Percentiles rank a stretch among this genome's conserved stretches.
These are phyloP conservation scores for Lasiodiplodia sp. DNA, from an alignment of 2,329 filamentous ascomycete genomes.

Conservation along the genomic window DNA sequence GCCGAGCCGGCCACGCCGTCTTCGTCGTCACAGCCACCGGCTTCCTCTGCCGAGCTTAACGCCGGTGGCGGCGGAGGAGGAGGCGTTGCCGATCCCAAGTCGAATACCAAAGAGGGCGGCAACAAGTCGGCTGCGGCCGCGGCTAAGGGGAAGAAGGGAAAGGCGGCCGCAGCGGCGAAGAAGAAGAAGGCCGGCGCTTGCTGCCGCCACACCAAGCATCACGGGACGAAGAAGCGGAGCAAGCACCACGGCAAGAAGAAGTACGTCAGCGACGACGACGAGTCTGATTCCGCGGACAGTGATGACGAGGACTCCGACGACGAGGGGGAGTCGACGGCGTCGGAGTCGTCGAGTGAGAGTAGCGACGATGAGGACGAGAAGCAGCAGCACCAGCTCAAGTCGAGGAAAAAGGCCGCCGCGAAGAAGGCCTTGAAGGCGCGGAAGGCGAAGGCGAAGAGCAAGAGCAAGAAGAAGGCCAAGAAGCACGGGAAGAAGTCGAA, in stretches of 20 bases:
- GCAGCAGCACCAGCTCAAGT: slow-evolving; percentile 20
- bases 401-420: slow-evolving; percentile 31
- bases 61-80: not conserved
- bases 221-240: slow-evolving; percentile 22
- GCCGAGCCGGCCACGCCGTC: not conserved
- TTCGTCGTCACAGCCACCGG: not conserved
- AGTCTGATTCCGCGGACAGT: slow-evolving; percentile 31
- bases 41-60: not conserved
- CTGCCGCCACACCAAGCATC: slow-evolving; percentile 5
- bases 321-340: slow-evolving; percentile 35
- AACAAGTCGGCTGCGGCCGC: not conserved
- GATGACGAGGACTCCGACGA: slow-evolving; percentile 35
- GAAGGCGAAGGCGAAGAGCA: slow-evolving; percentile 39
- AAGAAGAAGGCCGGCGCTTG: slow-evolving; percentile 29
- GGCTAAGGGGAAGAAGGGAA: slow-evolving; percentile 31
- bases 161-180: slow-evolving; percentile 30
- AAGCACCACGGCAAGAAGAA: slow-evolving; percentile 30
- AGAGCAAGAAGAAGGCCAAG: slow-evolving; percentile 25
- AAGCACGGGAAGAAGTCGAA: slow-evolving; percentile 39
- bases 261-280: slow-evolving; percentile 27
- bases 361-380: slow-evolving; percentile 23
- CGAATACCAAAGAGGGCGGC: not conserved
- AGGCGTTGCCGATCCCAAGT: not conserved
- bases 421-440: slow-evolving; percentile 41
- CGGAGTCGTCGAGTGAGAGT: slow-evolving; percentile 33